Evolutionary conservation across 2,329 filamentous ascomycete genomes (phyloP).

Genomic region (Emergomyces orientalis): DNA sequence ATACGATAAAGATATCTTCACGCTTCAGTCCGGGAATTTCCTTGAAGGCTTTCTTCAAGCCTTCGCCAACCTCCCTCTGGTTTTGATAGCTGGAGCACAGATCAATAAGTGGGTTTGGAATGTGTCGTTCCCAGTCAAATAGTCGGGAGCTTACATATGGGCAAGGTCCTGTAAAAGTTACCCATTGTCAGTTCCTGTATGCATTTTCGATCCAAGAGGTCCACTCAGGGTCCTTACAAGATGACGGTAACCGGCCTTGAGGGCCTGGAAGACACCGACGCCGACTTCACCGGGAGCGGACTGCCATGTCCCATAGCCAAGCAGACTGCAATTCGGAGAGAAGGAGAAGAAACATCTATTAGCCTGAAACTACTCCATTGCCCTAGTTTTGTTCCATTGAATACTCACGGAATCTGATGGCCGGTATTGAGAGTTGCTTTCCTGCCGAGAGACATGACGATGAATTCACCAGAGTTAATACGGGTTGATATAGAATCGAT

Average conservation of each 20-base stretch:
- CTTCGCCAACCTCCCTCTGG: slow-evolving; percentile 29
- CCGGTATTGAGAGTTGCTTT: slow-evolving; percentile 33
- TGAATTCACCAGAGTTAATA: not conserved
- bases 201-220: not conserved
- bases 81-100: slow-evolving; percentile 27
- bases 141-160: slow-evolving; percentile 24
- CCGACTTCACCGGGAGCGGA: slow-evolving; percentile 33
- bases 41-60: slow-evolving; percentile 28
- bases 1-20: slow-evolving; percentile 34
- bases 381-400: not conserved
- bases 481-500: not conserved
- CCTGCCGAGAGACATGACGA: slow-evolving; percentile 33
- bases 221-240: slow-evolving; percentile 21
- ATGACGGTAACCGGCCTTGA: slow-evolving; percentile 35
- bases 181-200: slow-evolving; percentile 5
- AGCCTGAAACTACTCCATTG: not conserved
- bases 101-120: not conserved
- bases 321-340: slow-evolving; percentile 21
- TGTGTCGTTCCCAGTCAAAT: not conserved
- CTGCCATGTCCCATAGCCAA: slow-evolving; percentile 36
- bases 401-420: slow-evolving; percentile 30
- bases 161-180: slow-evolving; percentile 28
- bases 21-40: slow-evolving; percentile 34
- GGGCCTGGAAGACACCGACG: slow-evolving; percentile 31
- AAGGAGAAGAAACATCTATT: not conserved